A percentile compares a stretch with the other conserved stretches of the same genome.
These are phyloP conservation scores for Komagataella ulmi DNA, from an alignment of 805 yeast genomes.

Conservation along the genomic window DNA sequence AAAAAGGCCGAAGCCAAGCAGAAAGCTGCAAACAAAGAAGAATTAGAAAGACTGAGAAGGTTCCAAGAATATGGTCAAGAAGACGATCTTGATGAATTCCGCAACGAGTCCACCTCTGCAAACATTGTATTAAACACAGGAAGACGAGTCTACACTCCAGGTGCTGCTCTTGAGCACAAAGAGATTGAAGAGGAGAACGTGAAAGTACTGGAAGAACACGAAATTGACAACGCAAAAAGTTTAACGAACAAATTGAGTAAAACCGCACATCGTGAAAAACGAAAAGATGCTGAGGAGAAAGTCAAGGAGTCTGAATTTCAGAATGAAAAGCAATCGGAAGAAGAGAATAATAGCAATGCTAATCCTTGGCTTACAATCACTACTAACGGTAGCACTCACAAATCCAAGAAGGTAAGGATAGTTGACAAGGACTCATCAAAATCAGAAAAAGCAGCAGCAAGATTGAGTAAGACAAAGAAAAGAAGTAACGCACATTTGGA, in stretches of 20 bases:
- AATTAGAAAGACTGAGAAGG: slow-evolving; percentile 29
- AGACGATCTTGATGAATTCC: slow-evolving; percentile 19
- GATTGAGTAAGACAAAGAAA: slow-evolving; percentile 23
- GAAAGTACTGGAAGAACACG: slow-evolving; percentile 27
- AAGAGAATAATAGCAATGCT: slow-evolving; percentile 12
- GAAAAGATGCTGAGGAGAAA: slow-evolving; percentile 7
- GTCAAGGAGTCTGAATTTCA: slow-evolving; percentile 1
- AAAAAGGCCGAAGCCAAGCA: slow-evolving; percentile 70
- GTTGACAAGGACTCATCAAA: slow-evolving; percentile 37
- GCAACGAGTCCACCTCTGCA: slow-evolving; percentile 23
- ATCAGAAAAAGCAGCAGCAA: slow-evolving; percentile 31
- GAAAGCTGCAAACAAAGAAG: slow-evolving; percentile 41
- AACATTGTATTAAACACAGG: slow-evolving; percentile 54
- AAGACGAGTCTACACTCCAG: slow-evolving; percentile 69
- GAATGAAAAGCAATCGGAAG: not conserved
- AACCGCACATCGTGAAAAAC: slow-evolving; percentile 4
- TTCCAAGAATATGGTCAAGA: slow-evolving; percentile 30
- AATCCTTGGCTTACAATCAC: slow-evolving; percentile 38
- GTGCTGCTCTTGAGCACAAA: slow-evolving; percentile 25
- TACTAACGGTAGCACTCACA: slow-evolving; percentile 17
- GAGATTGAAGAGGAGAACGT: slow-evolving; percentile 22
- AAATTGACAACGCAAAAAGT: slow-evolving; percentile 34
- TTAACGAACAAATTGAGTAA: slow-evolving; percentile 25
- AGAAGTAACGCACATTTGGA: slow-evolving; percentile 21
- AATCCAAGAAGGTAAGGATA: slow-evolving; percentile 31